Conservation (phyloP, 345 rosid genomes). For the Murraya paniculata region DNA sequence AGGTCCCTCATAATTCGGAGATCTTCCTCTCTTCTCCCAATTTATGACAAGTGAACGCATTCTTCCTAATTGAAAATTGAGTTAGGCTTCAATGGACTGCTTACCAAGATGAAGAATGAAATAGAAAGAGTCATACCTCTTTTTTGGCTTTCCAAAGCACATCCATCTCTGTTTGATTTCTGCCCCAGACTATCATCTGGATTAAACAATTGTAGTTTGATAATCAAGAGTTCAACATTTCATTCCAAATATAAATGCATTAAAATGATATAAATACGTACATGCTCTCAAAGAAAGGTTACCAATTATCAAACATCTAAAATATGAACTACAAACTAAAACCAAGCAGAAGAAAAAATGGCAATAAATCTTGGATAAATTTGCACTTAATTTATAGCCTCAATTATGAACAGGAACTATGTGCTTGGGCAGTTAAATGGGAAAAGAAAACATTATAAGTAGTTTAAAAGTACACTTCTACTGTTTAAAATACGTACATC, state of each 20-base stretch:
- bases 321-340: background rate
- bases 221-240: conserved; percentile 3
- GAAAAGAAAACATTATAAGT: background rate
- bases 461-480: background rate
- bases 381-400: background rate
- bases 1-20: conserved; percentile 53
- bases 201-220: conserved; percentile 19
- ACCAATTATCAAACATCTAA: background rate
- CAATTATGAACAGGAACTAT: background rate
- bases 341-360: background rate
- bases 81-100: conserved; percentile 14
- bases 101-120: conserved; percentile 16
- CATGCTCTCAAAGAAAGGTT: background rate
- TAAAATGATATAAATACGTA: background rate
- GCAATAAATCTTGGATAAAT: background rate
- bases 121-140: conserved; percentile 53
- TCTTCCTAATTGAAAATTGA: conserved; percentile 48
- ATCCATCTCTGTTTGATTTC: conserved; percentile 51
- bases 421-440: background rate
- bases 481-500: conserved; percentile 44
- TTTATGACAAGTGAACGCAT: conserved; percentile 56
- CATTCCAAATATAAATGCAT: background rate
- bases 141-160: conserved; percentile 50
- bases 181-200: conserved; percentile 63
- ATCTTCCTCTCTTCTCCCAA: conserved; percentile 77